Percentiles rank a stretch among this genome's conserved stretches.
Evolutionary conservation across 2,329 filamentous ascomycete species (phyloP).

Genomic region (Aspergillus fijiensis): DNA sequence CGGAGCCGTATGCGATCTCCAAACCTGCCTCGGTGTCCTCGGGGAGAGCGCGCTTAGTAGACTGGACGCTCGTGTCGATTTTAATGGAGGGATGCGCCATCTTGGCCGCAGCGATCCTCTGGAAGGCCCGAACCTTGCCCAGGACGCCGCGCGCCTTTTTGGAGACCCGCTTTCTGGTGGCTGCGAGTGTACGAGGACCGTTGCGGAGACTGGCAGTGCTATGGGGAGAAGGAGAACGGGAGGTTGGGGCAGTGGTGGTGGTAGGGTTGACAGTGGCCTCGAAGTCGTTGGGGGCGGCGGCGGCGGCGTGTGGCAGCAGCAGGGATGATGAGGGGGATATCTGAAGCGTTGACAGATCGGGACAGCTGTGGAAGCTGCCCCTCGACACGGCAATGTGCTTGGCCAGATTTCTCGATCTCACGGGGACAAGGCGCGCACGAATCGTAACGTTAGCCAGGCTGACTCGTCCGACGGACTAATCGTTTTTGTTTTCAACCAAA

Average conservation of each 20-base stretch:
- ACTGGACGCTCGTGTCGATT: conserved; percentile 40
- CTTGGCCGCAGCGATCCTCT: conserved; percentile 40
- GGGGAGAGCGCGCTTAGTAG: conserved; percentile 40
- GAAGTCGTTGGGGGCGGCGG: conserved; percentile 24
- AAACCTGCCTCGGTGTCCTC: conserved; percentile 35
- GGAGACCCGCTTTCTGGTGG: conserved; percentile 35
- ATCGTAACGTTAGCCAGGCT: background rate
- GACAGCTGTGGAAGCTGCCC: conserved; percentile 46
- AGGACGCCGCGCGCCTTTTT: conserved; percentile 44
- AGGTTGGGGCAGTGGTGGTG: conserved; percentile 31
- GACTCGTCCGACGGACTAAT: background rate
- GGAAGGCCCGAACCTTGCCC: conserved; percentile 42
- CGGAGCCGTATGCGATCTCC: conserved; percentile 25
- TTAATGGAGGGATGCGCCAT: conserved; percentile 44
- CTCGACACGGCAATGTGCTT: conserved; percentile 36
- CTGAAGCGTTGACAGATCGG: conserved; percentile 42
- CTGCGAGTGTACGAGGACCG: conserved; percentile 30
- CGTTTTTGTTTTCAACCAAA: background rate
- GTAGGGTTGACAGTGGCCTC: conserved; percentile 30
- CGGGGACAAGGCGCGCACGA: conserved; percentile 20
- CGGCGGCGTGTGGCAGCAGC: conserved; percentile 13
- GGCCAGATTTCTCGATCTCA: conserved; percentile 41
- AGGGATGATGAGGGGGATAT: conserved; percentile 29
- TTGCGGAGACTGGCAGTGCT: conserved; percentile 28
- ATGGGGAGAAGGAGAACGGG: conserved; percentile 35